A percentile compares a stretch with the other conserved stretches of the same genome.
Evolutionary conservation across 805 yeast genomes (phyloP).

Genomic region (Barnettozyma salicaria): DNA sequence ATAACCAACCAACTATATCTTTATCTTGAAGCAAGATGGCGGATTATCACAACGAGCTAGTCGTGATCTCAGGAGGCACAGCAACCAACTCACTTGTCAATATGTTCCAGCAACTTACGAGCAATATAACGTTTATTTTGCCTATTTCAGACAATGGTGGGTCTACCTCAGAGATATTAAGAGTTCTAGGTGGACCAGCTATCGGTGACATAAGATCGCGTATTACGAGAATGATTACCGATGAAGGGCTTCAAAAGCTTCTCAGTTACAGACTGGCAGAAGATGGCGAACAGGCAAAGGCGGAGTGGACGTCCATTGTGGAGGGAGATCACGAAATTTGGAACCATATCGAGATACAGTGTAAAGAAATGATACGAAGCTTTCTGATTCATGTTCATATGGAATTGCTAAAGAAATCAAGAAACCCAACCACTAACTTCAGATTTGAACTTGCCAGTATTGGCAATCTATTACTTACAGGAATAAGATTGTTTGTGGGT

Average conservation of each 20-base stretch:
- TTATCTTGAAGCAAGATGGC: too few species aligned
- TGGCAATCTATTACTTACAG: slow-evolving; percentile 81
- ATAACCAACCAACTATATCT: too few species aligned
- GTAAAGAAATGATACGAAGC: slow-evolving; percentile 66
- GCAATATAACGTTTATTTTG: slow-evolving; percentile 54
- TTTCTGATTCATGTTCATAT: slow-evolving; percentile 75
- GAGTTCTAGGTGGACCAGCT: slow-evolving; percentile 92
- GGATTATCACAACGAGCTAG: slow-evolving; percentile 16
- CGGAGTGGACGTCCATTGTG: slow-evolving; percentile 72
- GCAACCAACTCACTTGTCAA: slow-evolving; percentile 78
- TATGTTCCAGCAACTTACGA: slow-evolving; percentile 41
- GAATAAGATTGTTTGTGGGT: slow-evolving; percentile 75
- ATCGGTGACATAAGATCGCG: slow-evolving; percentile 89
- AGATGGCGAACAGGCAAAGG: slow-evolving; percentile 45
- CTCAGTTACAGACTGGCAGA: slow-evolving; percentile 47
- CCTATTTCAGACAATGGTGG: slow-evolving; percentile 95
- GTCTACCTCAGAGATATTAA: slow-evolving; percentile 79
- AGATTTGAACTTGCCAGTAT: slow-evolving; percentile 72
- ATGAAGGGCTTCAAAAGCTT: slow-evolving; percentile 32
- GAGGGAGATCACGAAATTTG: slow-evolving; percentile 75
- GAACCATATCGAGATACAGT: slow-evolving; percentile 50
- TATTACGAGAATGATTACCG: slow-evolving; percentile 65
- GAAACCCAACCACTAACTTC: slow-evolving; percentile 53
- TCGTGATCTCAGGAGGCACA: slow-evolving; percentile 70
- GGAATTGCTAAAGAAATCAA: slow-evolving; percentile 63